Percentiles rank a stretch among this genome's conserved stretches.
These are phyloP conservation scores for Xerocomus minutiporus DNA, from an alignment of 1,284 basidiomycete genomes.

Conservation along the genomic window DNA sequence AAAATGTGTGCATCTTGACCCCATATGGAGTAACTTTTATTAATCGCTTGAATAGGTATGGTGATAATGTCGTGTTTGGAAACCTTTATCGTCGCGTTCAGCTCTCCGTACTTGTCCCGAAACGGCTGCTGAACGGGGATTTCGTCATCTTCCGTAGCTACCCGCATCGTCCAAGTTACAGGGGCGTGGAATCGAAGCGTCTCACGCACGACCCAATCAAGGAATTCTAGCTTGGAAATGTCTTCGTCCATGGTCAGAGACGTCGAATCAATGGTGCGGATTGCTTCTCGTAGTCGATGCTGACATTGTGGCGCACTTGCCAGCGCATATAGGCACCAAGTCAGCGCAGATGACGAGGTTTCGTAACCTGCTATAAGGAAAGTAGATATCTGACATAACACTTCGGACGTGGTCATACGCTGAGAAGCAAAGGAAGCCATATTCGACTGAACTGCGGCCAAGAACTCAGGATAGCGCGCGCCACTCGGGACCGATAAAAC, in stretches of 20 bases:
- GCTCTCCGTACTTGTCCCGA: constrained; percentile 32
- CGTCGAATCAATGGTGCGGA: constrained; percentile 26
- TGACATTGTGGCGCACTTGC: constrained; percentile 52
- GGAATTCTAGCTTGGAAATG: constrained; percentile 31
- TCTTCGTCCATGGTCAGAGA: constrained; percentile 25
- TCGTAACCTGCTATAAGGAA: constrained; percentile 71
- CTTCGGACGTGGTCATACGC: constrained; percentile 60
- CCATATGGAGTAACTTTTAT: constrained; percentile 59
- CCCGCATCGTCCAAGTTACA: constrained; percentile 61
- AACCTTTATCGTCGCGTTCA: constrained; percentile 37
- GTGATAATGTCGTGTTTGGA: constrained; percentile 56
- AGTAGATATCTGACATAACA: constrained; percentile 72
- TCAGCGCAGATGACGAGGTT: constrained; percentile 57
- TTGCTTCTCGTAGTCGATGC: constrained; percentile 50
- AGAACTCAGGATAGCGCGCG: constrained; percentile 1
- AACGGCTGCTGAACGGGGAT: constrained; percentile 50
- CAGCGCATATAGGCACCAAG: constrained; percentile 72
- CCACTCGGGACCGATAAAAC: constrained; percentile 6
- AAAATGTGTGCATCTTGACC: constrained; percentile 66
- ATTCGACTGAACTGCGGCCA: constrained; percentile 53
- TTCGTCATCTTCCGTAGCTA: constrained; percentile 49
- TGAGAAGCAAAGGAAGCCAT: constrained; percentile 46
- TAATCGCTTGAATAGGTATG: constrained; percentile 61
- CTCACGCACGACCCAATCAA: constrained; percentile 57
- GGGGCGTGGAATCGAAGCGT: constrained; percentile 61